These are phyloP conservation scores for Umbilicaria muhlenbergii DNA, from an alignment of 495 filamentous ascomycete genomes.

Conservation along the genomic window DNA sequence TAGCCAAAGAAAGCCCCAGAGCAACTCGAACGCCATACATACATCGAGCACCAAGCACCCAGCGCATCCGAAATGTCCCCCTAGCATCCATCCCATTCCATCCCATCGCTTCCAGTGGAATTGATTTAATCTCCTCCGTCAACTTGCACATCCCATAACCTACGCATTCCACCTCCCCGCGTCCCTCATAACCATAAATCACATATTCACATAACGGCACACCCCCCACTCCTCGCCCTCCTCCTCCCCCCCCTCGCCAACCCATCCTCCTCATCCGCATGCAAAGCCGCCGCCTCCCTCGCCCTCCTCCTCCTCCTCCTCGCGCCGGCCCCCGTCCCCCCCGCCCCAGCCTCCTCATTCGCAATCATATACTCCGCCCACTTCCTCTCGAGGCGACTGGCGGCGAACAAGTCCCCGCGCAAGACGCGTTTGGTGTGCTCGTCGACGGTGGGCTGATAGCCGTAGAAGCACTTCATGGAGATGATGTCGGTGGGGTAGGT, in stretches of 20 bases:
- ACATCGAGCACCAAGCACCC: too few species aligned
- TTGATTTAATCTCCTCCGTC: too few species aligned
- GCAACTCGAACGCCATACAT: too few species aligned
- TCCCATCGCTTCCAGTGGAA: too few species aligned
- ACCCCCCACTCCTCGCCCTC: constrained; percentile 40
- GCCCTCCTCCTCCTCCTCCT: constrained; percentile 58
- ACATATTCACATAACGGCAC: constrained; percentile 35
- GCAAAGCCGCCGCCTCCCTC: constrained; percentile 57
- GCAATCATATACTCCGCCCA: constrained; percentile 95
- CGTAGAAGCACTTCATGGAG: constrained; percentile 81
- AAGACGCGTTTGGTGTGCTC: constrained; percentile 79
- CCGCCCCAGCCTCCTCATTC: constrained; percentile 64
- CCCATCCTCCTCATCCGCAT: constrained; percentile 60
- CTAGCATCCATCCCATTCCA: too few species aligned
- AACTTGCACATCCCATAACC: too few species aligned
- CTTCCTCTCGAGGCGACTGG: constrained; percentile 62
- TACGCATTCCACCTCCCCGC: too few species aligned
- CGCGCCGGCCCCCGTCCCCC: constrained; percentile 41
- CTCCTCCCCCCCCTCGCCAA: constrained; percentile 29
- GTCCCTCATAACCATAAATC: too few species aligned
- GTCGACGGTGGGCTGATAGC: constrained; percentile 86
- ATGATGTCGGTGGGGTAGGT: constrained; percentile 47
- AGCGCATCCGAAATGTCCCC: too few species aligned
- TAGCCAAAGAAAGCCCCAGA: too few species aligned
- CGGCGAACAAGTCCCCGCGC: constrained; percentile 52